Conservation (phyloP, 768 basidiomycete genomes). For the Suillus clintonianus region DNA sequence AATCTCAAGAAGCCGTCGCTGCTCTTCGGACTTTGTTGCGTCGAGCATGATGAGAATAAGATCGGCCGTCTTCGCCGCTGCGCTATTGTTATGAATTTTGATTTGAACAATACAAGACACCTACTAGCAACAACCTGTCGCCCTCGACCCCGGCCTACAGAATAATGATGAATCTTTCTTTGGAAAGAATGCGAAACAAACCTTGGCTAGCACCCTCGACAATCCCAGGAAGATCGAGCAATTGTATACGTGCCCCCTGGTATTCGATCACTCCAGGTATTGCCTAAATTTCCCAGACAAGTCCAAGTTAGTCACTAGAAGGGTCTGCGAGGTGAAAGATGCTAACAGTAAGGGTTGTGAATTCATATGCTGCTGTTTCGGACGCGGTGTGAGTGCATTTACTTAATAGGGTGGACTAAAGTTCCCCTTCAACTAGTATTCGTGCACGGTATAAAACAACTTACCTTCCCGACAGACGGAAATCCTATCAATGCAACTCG, state of each 20-base stretch:
- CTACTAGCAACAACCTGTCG: conserved; percentile 93
- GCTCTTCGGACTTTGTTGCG: conserved; percentile 91
- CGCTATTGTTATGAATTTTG: conserved; percentile 10
- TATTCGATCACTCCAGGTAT: conserved; percentile 98
- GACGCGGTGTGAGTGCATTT: conserved; percentile 92
- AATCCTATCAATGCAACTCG: conserved; percentile 92
- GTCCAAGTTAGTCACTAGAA: not conserved
- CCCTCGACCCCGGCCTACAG: conserved; percentile 73
- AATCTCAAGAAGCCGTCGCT: conserved; percentile 82
- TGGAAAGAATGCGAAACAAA: conserved; percentile 5
- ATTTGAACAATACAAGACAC: conserved; percentile 14
- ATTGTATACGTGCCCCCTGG: conserved; percentile 90
- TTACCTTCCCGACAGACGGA: conserved; percentile 89
- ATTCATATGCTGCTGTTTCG: conserved; percentile 91
- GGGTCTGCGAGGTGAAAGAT: not conserved
- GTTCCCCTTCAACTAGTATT: conserved; percentile 9
- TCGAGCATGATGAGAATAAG: conserved; percentile 92
- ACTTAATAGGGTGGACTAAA: conserved; percentile 84
- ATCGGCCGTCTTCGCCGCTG: conserved; percentile 88
- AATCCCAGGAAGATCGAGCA: conserved; percentile 94
- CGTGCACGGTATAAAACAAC: not conserved
- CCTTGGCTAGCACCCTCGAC: conserved; percentile 91
- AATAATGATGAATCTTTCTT: not conserved
- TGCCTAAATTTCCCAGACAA: conserved; percentile 49
- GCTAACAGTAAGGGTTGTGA: conserved; percentile 84